Percentiles rank a stretch among this genome's conserved stretches.
phyloP scores from a whole-genome alignment of 352 stramenopile genomes.

The Nothophytophthora sp. region DNA sequence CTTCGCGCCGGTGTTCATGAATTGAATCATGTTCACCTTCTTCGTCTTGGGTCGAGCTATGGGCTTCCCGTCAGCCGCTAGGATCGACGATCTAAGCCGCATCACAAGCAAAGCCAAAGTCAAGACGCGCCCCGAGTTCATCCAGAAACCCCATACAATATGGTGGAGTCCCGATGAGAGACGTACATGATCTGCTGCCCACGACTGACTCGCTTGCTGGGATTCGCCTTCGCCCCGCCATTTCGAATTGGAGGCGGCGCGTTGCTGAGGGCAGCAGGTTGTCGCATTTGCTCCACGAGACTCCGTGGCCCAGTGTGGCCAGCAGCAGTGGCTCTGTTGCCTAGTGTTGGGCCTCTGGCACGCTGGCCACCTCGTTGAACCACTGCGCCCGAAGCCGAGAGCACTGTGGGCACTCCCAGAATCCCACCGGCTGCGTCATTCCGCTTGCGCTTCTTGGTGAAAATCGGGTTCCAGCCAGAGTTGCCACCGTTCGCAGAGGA shows the following conservation, averaged over 20 bases:
- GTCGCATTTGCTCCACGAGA: slow-evolving; percentile 34
- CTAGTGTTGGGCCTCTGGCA: not conserved
- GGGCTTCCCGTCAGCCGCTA: slow-evolving; percentile 23
- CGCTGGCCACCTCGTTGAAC: slow-evolving; percentile 26
- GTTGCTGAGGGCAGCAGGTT: slow-evolving; percentile 21
- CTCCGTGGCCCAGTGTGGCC: slow-evolving; percentile 19
- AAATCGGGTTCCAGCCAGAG: slow-evolving; percentile 34
- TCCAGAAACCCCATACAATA: not conserved
- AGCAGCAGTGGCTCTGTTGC: slow-evolving; percentile 3
- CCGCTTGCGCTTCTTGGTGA: slow-evolving; percentile 61
- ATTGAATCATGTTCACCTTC: slow-evolving; percentile 84
- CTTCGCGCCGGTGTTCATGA: slow-evolving; percentile 58
- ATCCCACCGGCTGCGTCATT: slow-evolving; percentile 26
- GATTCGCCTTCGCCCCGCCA: slow-evolving; percentile 1
- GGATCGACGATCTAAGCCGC: slow-evolving; percentile 37
- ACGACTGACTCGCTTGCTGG: slow-evolving; percentile 27
- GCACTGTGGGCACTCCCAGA: slow-evolving; percentile 46
- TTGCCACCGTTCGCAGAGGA: slow-evolving; percentile 16
- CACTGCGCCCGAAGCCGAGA: slow-evolving; percentile 51
- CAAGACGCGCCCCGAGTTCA: slow-evolving; percentile 3
- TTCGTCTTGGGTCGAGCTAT: slow-evolving; percentile 39
- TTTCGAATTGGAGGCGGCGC: not conserved
- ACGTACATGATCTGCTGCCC: slow-evolving; percentile 64
- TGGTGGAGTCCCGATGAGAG: too few species aligned
- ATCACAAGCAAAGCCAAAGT: slow-evolving; percentile 1